Conservation (phyloP, 2,329 filamentous ascomycete genomes). For the Xylaria digitata region DNA sequence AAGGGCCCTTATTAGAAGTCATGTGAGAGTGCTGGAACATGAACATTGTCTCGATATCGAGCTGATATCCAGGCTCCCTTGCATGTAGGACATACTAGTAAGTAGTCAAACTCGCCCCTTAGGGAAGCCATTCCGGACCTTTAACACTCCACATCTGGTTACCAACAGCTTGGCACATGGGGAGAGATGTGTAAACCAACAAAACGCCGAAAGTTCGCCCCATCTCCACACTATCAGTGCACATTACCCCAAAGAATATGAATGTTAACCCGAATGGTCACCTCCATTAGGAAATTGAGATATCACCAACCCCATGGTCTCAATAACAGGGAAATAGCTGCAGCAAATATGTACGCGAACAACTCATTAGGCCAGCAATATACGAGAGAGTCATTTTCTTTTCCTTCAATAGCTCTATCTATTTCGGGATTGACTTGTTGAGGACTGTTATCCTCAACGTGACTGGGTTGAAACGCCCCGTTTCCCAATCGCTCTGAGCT, state of each 20-base stretch:
- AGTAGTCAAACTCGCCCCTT: not conserved
- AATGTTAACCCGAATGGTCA: not conserved
- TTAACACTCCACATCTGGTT: constrained; percentile 12
- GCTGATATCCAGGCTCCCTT: too few relatives aligned
- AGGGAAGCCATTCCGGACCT: constrained; percentile 17
- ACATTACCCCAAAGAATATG: not conserved
- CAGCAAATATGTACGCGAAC: not conserved
- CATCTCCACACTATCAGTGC: not conserved
- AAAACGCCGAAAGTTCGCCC: not conserved
- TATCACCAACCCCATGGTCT: not conserved
- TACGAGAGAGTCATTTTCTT: not conserved
- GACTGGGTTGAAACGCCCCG: constrained; percentile 8
- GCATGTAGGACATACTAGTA: too few relatives aligned
- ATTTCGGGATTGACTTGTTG: not conserved
- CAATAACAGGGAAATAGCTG: not conserved
- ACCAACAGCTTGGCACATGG: constrained; percentile 12
- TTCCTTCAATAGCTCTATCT: not conserved
- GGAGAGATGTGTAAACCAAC: not conserved
- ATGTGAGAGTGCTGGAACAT: constrained; percentile 8
- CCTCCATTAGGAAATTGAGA: not conserved
- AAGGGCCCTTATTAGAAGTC: not conserved
- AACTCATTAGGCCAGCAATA: not conserved
- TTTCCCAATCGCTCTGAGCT: constrained; percentile 16
- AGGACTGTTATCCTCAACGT: constrained; percentile 1
- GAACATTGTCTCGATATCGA: not conserved